Evolutionary conservation across 192 early-diverging fungal genomes (phyloP), one percentile per base, ranked within the genome.

Genomic region (Oehlia diaphana): DNA sequence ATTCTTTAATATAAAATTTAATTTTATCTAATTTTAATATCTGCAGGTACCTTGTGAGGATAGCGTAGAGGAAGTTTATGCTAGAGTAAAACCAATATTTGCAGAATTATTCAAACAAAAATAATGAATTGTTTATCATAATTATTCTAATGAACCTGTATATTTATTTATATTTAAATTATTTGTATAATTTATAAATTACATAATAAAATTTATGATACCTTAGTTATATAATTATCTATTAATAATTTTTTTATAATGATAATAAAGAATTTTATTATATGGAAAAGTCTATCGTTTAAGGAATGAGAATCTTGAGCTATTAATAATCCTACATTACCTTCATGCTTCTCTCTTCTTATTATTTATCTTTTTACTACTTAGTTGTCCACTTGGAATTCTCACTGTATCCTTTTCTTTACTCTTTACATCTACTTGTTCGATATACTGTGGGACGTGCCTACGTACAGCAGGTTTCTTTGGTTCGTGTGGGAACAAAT

Each of bases 401-500:
- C 53, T 16, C 53, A 58, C 21, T 58, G 6, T 14, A 21, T 58
- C 53, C n/a, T 58, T 58, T 58, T 58, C 53, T 58, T n/a, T 19
- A 58, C 16, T 58, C 53, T 58, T 58, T 58, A 58, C 19, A 58
- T 58, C 19, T 58, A 21, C 4, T 58, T 58, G 16, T 21, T 58
- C 16, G 19, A 19, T 7, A 7, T 16, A 19, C 3, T 58, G 19
- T 21, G 53, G 16, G 61, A 21, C 21, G 12, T 12, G 9, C 35
- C 67, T 69, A 21, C 67, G 63, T 49, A 42, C 66, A 16, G 61
- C 64, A 42, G 63, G 75, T 53, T 88, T 90, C 67, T 93, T 93
- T 8, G 94, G 90, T 33, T 42, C 61, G 76, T 95, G 92, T 74
- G 94, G 94, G 80, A 94, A 93, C 39, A 93, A 74, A 78, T 95